Evolutionary conservation across 2,329 filamentous ascomycete species (phyloP).

Genomic region (Zasmidium angulare): DNA sequence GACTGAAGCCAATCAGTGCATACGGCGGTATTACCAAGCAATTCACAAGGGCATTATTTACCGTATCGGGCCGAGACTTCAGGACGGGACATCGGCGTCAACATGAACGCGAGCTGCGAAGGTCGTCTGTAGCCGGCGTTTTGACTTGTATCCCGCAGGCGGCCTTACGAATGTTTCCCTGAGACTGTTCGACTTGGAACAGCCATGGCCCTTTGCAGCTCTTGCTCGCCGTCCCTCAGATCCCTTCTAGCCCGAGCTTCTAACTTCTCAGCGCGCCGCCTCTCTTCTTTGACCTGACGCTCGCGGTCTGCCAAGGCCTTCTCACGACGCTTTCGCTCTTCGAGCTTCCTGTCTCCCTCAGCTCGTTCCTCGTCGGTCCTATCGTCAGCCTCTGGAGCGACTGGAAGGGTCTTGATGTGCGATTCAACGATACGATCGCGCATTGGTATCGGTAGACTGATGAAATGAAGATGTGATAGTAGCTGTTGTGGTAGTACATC

Average conservation of each 20-base stretch:
- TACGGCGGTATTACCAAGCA: too few species aligned
- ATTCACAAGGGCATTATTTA: too few species aligned
- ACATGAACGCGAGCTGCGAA: too few species aligned
- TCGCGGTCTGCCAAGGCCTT: slow-evolving; percentile 24
- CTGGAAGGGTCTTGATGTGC: slow-evolving; percentile 63
- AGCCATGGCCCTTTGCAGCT: slow-evolving; percentile 21
- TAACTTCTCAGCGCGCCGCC: slow-evolving; percentile 17
- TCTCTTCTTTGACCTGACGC: slow-evolving; percentile 25
- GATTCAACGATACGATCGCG: slow-evolving; percentile 66
- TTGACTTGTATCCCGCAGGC: background rate
- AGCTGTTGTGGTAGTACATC: slow-evolving; percentile 62
- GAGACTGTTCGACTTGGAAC: slow-evolving; percentile 4
- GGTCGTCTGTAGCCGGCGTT: too few species aligned
- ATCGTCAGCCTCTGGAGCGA: slow-evolving; percentile 37
- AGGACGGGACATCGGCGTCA: too few species aligned
- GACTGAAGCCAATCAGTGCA: too few species aligned
- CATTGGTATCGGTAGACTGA: slow-evolving; percentile 61
- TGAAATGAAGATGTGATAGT: slow-evolving; percentile 67
- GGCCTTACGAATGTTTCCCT: background rate
- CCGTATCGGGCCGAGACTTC: too few species aligned
- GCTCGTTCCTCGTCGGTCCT: slow-evolving; percentile 52
- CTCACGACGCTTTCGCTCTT: slow-evolving; percentile 22
- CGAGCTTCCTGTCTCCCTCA: slow-evolving; percentile 30
- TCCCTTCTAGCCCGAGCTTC: slow-evolving; percentile 19
- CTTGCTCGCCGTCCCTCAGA: slow-evolving; percentile 23